Conservation (phyloP, 305 asterid genomes). For the Fraxinus albicans region DNA sequence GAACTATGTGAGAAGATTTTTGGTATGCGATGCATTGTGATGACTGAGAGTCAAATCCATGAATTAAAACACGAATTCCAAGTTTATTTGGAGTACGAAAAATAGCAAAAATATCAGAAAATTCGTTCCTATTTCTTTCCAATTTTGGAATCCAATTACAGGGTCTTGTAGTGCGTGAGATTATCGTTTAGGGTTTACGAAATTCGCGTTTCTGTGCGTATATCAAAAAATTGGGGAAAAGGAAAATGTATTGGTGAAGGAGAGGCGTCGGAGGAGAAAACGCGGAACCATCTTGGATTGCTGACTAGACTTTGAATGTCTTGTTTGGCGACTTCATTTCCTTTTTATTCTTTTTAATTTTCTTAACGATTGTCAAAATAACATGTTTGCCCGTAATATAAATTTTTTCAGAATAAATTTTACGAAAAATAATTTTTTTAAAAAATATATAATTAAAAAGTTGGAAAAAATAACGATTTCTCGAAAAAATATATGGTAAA, state of each 20-base stretch:
- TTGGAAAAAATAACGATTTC: neutral
- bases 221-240: neutral
- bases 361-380: neutral
- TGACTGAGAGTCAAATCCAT: constrained; percentile 53
- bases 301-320: constrained; percentile 3
- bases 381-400: neutral
- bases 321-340: neutral
- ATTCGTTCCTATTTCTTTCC: neutral
- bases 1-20: constrained; percentile 42
- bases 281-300: constrained; percentile 4
- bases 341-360: neutral
- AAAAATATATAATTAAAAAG: neutral
- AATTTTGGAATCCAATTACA: neutral
- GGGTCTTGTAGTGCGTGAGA: neutral
- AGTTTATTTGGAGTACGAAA: neutral
- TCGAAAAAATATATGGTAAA: neutral
- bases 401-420: neutral
- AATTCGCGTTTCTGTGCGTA: neutral
- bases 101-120: neutral
- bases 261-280: neutral
- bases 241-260: neutral
- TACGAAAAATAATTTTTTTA: neutral
- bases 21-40: constrained; percentile 66
- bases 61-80: constrained; percentile 23
- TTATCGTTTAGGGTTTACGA: neutral